These are phyloP conservation scores for Anisodus acutangulus DNA, from an alignment of 257 asterid species.

Conservation along the genomic window DNA sequence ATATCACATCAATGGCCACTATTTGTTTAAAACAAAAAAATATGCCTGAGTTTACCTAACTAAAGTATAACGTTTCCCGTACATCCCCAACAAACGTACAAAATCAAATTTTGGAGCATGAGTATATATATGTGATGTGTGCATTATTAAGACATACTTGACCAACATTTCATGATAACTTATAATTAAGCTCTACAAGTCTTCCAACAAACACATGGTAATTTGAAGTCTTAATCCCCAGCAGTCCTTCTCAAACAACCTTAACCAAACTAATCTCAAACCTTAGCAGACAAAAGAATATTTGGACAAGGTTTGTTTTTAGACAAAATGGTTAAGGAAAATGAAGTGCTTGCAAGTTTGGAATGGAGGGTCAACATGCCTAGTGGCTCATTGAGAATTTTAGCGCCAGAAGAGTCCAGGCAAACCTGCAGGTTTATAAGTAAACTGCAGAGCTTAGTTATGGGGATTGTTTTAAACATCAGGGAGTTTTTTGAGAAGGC, in stretches of 20 bases:
- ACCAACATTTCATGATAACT: constrained; percentile 40
- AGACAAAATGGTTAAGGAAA: constrained; percentile 36
- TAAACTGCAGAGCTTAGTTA: constrained; percentile 32
- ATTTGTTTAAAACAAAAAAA: constrained; percentile 22
- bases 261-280: neutral
- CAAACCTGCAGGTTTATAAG: constrained; percentile 28
- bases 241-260: constrained; percentile 25
- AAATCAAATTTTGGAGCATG: constrained; percentile 24
- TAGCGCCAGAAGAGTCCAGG: constrained; percentile 41
- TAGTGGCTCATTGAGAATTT: constrained; percentile 49
- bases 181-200: constrained; percentile 24
- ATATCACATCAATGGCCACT: constrained; percentile 39
- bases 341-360: constrained; percentile 36
- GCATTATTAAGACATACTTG: constrained; percentile 31
- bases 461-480: constrained; percentile 34
- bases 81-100: constrained; percentile 32
- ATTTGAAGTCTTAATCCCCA: neutral
- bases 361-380: constrained; percentile 72
- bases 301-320: constrained; percentile 29
- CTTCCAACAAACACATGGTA: constrained; percentile 32
- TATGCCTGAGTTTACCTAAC: constrained; percentile 51
- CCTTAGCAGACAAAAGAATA: neutral
- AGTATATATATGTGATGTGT: constrained; percentile 29
- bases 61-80: constrained; percentile 38
- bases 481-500: constrained; percentile 57